Evolutionary conservation across 768 basidiomycete genomes (phyloP).

Genomic region (Macrolepiota albuminosa): DNA sequence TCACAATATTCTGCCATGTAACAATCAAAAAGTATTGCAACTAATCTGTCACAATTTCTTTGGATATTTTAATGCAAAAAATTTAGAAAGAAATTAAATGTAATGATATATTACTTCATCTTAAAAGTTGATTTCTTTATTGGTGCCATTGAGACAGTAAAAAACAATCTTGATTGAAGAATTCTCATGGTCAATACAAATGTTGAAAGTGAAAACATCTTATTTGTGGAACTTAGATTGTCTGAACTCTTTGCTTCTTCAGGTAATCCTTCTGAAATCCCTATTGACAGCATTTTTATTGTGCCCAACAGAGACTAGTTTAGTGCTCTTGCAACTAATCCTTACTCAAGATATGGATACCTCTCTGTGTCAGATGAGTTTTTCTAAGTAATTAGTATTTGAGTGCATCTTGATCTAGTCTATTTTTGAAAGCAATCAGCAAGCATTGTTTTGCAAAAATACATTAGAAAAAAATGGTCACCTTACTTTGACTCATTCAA

Average conservation of each 20-base stretch:
- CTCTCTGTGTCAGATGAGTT: slow-evolving; percentile 83
- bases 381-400: slow-evolving; percentile 12
- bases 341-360: slow-evolving; percentile 62
- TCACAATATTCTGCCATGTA: too few species aligned
- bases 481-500: slow-evolving; percentile 76
- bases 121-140: slow-evolving; percentile 29
- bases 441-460: slow-evolving; percentile 84
- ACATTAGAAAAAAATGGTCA: slow-evolving; percentile 87
- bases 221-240: slow-evolving; percentile 68
- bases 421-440: slow-evolving; percentile 64
- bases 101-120: too few species aligned
- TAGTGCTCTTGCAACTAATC: slow-evolving; percentile 68
- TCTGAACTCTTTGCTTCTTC: slow-evolving; percentile 60
- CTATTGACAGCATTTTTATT: slow-evolving; percentile 17
- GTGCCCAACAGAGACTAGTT: slow-evolving; percentile 62
- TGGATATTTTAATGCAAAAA: too few species aligned
- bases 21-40: too few species aligned
- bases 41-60: too few species aligned
- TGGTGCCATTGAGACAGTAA: slow-evolving; percentile 31
- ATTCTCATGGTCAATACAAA: slow-evolving; percentile 13
- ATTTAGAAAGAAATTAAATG: too few species aligned
- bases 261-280: slow-evolving; percentile 31
- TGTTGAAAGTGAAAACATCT: too few species aligned
- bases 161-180: slow-evolving; percentile 15
- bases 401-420: slow-evolving; percentile 42